Base-by-base conservation (phyloP, 1,284 basidiomycete genomes). In the Termitomyces sp. region DNA sequence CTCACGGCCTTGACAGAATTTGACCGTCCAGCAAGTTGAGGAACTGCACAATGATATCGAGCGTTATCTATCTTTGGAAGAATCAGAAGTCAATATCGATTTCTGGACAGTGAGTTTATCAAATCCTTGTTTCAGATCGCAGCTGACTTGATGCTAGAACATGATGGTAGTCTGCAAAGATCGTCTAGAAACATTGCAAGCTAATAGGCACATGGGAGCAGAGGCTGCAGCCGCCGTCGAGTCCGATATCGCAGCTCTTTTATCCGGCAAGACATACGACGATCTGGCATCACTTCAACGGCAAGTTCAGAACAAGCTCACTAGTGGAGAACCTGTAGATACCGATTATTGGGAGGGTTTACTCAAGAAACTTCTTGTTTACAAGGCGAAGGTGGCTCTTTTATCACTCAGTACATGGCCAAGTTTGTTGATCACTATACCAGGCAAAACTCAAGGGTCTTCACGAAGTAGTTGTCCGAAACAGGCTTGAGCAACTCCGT, bases 111-210 rank as follows among this genome's bases (percentile, higher is more conserved):
- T 93, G 66, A 62, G 88, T 9, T 16, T 16, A 8, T 47, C 31
- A 24, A 24, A 24, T 31, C 10, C 34, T 21, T 28, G 44, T 49
- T 26, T 33, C 40, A 24, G 1, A 24, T 18, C 18, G 28, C 49
- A 46, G 42, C 46, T 52, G n/a, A 46, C 10, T 24, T 13, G 1
- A 41, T 64, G 43, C 55, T 52, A 94, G 86, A 91, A 96, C 61
- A 96, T 99, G 91, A 89, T 96, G 81, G 89, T 97, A 8, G 86
- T 99, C 2, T 97, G 94, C 70, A 90, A 95, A 65, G 91, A 97
- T 68, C 84, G 88, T 43, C 71, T 98, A n/a, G 92, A 94, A 44
- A 79, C 82, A 49, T 80, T 95, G 50, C 80, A 79, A 60, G 72
- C 68, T 43, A 78, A 74, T 68, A 78, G 74, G 62, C 80, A 73